Conservation (phyloP, 140 eudicot genomes). For the Ambrosia hybrid region DNA sequence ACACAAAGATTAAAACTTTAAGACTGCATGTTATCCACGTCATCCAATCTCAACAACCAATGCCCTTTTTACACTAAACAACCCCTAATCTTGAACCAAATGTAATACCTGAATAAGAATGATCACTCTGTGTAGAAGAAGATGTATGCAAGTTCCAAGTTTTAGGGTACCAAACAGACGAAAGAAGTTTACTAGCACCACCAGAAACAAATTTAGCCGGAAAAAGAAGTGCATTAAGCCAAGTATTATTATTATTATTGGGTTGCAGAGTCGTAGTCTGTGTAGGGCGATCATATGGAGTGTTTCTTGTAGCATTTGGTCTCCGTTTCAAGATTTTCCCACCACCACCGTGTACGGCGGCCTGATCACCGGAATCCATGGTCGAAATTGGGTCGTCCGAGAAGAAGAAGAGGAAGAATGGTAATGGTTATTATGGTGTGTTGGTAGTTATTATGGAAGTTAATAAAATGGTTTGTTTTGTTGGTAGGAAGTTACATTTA, state of each 20-base stretch:
- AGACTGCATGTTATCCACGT: too few relatives aligned
- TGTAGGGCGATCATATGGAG: conserved; percentile 35
- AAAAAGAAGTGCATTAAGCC: conserved; percentile 29
- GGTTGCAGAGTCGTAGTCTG: conserved; percentile 2
- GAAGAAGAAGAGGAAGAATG: not conserved
- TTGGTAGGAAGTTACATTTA: not conserved
- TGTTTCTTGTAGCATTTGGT: conserved; percentile 22
- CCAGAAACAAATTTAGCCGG: conserved; percentile 35
- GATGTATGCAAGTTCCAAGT: conserved; percentile 28
- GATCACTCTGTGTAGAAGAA: conserved; percentile 26
- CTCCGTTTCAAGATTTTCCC: conserved; percentile 28
- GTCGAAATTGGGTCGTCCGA: conserved; percentile 1
- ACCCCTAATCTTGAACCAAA: not conserved
- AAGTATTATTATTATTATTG: conserved; percentile 26
- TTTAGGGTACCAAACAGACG: conserved; percentile 37
- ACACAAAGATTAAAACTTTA: not conserved
- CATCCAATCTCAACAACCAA: not conserved
- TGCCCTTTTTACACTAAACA: not conserved
- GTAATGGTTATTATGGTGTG: not conserved
- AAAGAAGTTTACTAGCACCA: conserved; percentile 38
- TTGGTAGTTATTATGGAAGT: conserved; percentile 28
- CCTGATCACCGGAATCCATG: conserved; percentile 28
- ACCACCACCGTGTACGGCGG: conserved; percentile 29
- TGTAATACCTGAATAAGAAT: conserved; percentile 36
- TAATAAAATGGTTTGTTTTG: conserved; percentile 12